These are phyloP conservation scores for Solanum lignicaule DNA, from an alignment of 257 asterid genomes.

Conservation along the genomic window DNA sequence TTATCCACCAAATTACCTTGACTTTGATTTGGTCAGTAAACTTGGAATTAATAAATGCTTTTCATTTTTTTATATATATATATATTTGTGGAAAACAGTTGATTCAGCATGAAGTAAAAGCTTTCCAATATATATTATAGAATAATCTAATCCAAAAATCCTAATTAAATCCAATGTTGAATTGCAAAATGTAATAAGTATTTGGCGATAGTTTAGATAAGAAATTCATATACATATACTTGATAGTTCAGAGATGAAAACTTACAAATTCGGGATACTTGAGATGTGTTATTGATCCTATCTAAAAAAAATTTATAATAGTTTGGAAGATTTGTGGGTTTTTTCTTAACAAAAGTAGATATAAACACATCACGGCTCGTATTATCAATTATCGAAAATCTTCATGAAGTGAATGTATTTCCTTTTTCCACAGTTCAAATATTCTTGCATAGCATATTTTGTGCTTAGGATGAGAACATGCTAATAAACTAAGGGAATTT, in stretches of 20 bases:
- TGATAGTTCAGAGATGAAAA: too few species aligned
- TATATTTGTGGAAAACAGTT: background rate
- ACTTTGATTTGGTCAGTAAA: background rate
- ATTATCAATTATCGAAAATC: too few species aligned
- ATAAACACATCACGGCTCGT: background rate
- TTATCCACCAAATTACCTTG: background rate
- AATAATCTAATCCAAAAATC: too few species aligned
- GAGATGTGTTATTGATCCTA: too few species aligned
- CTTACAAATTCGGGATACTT: fast-evolving
- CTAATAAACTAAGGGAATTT: too few species aligned
- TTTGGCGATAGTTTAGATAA: background rate
- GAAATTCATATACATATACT: too few species aligned
- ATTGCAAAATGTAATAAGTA: too few species aligned
- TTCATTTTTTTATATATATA: background rate
- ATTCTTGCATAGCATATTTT: background rate
- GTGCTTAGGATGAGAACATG: too few species aligned
- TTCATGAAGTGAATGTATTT: too few species aligned
- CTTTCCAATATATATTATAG: background rate
- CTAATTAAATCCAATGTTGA: background rate
- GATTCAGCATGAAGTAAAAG: background rate
- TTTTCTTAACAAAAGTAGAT: too few species aligned
- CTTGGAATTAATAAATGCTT: background rate
- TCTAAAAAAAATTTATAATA: too few species aligned
- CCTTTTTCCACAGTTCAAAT: background rate
- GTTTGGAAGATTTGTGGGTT: too few species aligned